Evolutionary conservation across 1,284 basidiomycete genomes (phyloP).

Genomic region (Ganoderma meredithae): DNA sequence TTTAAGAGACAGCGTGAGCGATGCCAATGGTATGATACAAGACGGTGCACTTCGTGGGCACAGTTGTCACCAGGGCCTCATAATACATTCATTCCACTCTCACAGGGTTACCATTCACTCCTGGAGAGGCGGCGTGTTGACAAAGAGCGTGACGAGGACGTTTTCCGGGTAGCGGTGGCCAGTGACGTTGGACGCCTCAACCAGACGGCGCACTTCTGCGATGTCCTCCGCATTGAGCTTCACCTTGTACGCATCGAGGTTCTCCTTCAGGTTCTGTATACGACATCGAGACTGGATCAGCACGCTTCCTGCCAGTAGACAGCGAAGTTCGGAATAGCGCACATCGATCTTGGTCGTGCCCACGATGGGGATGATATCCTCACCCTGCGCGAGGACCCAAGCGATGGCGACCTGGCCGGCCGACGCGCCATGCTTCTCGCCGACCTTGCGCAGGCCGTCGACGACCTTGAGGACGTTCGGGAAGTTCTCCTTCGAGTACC

Average conservation of each 20-base stretch:
- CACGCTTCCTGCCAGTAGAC: neutral
- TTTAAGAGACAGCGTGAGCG: too few species aligned
- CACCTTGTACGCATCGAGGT: slow-evolving; percentile 39
- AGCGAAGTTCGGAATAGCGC: neutral
- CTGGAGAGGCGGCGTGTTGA: slow-evolving; percentile 27
- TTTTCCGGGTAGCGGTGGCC: slow-evolving; percentile 26
- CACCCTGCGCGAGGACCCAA: slow-evolving; percentile 49
- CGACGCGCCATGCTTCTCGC: slow-evolving; percentile 40
- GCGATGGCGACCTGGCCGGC: slow-evolving; percentile 52
- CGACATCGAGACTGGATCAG: neutral
- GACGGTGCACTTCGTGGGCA: too few species aligned
- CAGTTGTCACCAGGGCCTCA: too few species aligned
- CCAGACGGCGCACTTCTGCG: slow-evolving; percentile 36
- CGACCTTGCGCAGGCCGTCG: slow-evolving; percentile 44
- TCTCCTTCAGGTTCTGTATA: slow-evolving; percentile 44
- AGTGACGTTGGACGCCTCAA: slow-evolving; percentile 33
- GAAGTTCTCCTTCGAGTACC: slow-evolving; percentile 51
- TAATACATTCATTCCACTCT: too few species aligned
- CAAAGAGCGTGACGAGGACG: slow-evolving; percentile 17
- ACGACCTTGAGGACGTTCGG: slow-evolving; percentile 51
- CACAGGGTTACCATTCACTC: neutral
- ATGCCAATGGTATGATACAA: too few species aligned
- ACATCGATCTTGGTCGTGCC: slow-evolving; percentile 40
- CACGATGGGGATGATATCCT: slow-evolving; percentile 49
- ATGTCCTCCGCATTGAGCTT: slow-evolving; percentile 41